Base-by-base conservation (phyloP, 352 stramenopile species). In the Phytophthora sansomeana region DNA sequence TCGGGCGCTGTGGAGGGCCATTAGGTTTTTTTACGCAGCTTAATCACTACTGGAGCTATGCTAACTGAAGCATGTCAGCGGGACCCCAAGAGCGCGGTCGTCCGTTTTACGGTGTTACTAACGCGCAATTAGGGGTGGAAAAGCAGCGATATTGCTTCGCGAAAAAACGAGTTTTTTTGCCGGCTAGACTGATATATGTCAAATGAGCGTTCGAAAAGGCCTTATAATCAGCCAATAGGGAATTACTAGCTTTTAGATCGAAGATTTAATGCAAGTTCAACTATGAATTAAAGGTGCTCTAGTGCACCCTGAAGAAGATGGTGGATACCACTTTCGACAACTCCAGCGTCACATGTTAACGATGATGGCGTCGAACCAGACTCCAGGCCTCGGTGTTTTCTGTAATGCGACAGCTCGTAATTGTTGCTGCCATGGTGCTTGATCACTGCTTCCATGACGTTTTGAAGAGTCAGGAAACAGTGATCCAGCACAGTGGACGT, bases 391-490 rank as follows among this genome's bases (percentile, higher is more conserved):
- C 38, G 41, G 19, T 17, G 36, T 19, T 59, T 50, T 32, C 52
- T 14, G 43, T 52, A 52, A 29, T 52, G 52, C n/a, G 26, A n/a
- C 14, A 60, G 52, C 29, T 51, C 44, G n/a, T 60, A 60, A 36
- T 60, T 17, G 39, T 60, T 60, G 39, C 51, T 24, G 5, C 52
- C 52, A 33, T 33, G 19, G 7, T 60, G 38, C 19, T 51, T 50
- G 39, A 51, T 51, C 38, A 51, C 52, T 33, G 16, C 42, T 21
- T 21, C n/a, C 52, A 60, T 35, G 5, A 60, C 35, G 10, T 28
- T 48, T 49, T 58, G 36, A 48, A 49, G 39, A 7, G 51, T 58
- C 35, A 39, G 33, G n/a, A 43, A 54, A 29, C 47, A 42, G n/a
- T 54, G 29, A 42, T 42, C 47, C 16, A 54, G 47, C 29, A n/a